These are phyloP conservation scores for Neurospora crassa DNA, from an alignment of 2,329 filamentous ascomycete species.

Conservation along the genomic window DNA sequence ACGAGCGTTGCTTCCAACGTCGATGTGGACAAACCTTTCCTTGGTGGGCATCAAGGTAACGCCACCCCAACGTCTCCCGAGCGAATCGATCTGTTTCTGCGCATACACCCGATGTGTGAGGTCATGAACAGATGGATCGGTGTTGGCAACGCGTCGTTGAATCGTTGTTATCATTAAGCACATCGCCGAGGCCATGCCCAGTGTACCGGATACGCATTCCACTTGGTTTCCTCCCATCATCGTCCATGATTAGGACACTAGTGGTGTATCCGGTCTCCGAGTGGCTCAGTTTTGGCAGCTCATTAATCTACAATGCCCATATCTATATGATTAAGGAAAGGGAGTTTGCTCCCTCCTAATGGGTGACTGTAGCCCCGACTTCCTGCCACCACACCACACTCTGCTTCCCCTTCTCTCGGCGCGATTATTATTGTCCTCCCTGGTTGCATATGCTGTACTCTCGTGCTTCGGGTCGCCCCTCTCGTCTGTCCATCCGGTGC, in stretches of 20 bases:
- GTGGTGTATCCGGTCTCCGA: constrained; percentile 6
- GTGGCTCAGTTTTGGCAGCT: constrained; percentile 9
- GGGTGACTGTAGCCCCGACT: constrained; percentile 20
- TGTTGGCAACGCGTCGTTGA: constrained; percentile 3
- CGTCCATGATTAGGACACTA: constrained; percentile 4
- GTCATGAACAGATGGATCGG: constrained; percentile 1
- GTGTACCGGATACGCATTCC: constrained; percentile 1
- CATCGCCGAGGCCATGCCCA: not conserved
- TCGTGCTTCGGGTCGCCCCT: not conserved
- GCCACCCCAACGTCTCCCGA: not conserved
- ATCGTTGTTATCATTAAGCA: constrained; percentile 5
- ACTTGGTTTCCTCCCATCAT: constrained; percentile 1
- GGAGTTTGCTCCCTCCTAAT: constrained; percentile 23
- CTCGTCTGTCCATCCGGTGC: constrained; percentile 1
- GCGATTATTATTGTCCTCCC: not conserved
- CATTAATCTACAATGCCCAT: constrained; percentile 22
- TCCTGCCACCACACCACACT: not conserved
- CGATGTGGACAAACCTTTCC: constrained; percentile 3
- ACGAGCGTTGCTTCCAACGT: constrained; percentile 23
- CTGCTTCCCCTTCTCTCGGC: not conserved
- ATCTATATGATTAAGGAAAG: constrained; percentile 16
- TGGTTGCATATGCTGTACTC: constrained; percentile 2
- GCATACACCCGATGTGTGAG: constrained; percentile 6
- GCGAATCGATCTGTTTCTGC: not conserved
- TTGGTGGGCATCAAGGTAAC: not conserved